Percentiles rank a stretch among this genome's conserved stretches.
phyloP scores from a whole-genome alignment of 2,329 filamentous ascomycete genomes.

The Diaporthe humulicola region DNA sequence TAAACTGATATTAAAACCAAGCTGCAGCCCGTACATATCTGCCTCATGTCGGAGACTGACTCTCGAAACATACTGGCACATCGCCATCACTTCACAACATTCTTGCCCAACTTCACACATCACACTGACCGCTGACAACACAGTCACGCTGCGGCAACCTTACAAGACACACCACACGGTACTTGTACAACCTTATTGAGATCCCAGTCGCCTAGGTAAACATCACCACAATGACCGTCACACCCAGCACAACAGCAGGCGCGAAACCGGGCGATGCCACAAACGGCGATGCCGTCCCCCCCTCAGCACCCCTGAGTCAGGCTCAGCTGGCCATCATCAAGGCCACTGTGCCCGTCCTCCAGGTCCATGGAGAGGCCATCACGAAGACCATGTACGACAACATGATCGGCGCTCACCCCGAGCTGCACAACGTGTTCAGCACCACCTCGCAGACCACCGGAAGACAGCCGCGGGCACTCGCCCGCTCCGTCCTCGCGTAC shows the following conservation, averaged over 20 bases:
- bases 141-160: background rate
- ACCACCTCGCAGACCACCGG: conserved; percentile 76
- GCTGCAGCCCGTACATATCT: conserved; percentile 1
- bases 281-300: conserved; percentile 12
- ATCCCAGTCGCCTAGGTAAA: background rate
- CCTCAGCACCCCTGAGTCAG: conserved; percentile 62
- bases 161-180: background rate
- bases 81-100: background rate
- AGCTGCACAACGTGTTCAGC: conserved; percentile 79
- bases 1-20: conserved; percentile 6
- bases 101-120: conserved; percentile 8
- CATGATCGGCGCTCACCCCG: conserved; percentile 74
- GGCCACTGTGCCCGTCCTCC: conserved; percentile 79
- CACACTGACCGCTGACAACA: background rate
- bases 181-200: background rate
- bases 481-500: conserved; percentile 78
- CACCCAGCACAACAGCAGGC: conserved; percentile 23
- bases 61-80: background rate
- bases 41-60: background rate
- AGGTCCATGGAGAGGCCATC: conserved; percentile 76
- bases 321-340: conserved; percentile 80
- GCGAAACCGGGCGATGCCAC: conserved; percentile 19
- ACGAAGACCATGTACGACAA: conserved; percentile 80
- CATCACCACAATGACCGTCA: background rate
- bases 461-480: conserved; percentile 78